phyloP scores from a whole-genome alignment of 345 rosid species.

The Eucalyptus cladocalyx region DNA sequence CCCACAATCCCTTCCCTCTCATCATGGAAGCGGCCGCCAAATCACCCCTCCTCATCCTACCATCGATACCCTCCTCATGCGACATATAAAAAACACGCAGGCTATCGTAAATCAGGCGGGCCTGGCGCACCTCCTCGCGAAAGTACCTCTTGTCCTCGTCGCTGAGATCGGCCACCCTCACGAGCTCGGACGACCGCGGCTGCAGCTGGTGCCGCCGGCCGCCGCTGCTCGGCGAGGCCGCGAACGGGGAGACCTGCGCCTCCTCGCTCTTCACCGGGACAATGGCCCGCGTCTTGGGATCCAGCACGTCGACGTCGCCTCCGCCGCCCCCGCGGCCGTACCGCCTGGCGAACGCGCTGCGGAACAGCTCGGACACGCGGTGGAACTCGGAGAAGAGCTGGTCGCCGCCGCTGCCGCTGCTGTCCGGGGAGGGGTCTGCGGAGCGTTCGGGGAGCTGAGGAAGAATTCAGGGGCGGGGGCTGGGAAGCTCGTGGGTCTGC shows the following conservation, averaged over 20 bases:
- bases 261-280: conserved; percentile 17
- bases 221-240: not conserved
- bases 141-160: conserved; percentile 47
- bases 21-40: conserved; percentile 40
- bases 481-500: not conserved
- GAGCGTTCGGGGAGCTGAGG: conserved; percentile 17
- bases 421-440: not conserved
- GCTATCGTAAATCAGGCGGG: conserved; percentile 63
- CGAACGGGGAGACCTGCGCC: not conserved
- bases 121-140: conserved; percentile 45
- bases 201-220: not conserved
- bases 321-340: conserved; percentile 12
- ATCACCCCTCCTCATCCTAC: conserved; percentile 38
- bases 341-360: conserved; percentile 38
- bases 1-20: conserved; percentile 56
- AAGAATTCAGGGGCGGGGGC: conserved; percentile 2
- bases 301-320: conserved; percentile 22
- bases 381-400: conserved; percentile 39
- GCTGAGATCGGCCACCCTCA: conserved; percentile 60
- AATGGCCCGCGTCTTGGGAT: conserved; percentile 46
- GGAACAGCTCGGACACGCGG: conserved; percentile 47
- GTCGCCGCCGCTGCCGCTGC: conserved; percentile 15
- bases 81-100: conserved; percentile 35
- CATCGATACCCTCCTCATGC: conserved; percentile 22
- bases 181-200: conserved; percentile 64